Conservation (phyloP, 1,284 basidiomycete species). For the Leccinum ponderosum region DNA sequence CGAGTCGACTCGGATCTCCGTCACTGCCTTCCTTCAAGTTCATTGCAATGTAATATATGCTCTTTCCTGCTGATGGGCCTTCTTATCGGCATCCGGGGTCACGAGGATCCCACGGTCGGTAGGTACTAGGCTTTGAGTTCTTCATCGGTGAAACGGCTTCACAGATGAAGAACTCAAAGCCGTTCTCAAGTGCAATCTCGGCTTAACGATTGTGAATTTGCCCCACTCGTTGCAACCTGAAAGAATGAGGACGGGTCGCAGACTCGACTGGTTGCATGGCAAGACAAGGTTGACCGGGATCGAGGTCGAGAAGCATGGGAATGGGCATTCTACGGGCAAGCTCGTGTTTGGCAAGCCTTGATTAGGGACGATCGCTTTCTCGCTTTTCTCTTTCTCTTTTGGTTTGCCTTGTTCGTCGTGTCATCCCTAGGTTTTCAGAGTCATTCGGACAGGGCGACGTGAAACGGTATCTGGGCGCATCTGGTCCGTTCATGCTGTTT, state of each 20-base stretch:
- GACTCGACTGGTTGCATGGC: constrained; percentile 64
- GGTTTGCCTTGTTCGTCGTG: neutral
- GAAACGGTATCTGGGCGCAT: constrained; percentile 7
- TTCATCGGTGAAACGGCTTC: no score
- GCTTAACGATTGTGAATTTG: no score
- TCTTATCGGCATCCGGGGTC: no score
- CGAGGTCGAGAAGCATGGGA: constrained; percentile 53
- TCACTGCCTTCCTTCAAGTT: no score
- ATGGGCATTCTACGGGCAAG: constrained; percentile 43
- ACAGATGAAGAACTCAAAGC: no score
- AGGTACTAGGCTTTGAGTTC: no score
- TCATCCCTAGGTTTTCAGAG: neutral
- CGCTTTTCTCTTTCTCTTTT: neutral
- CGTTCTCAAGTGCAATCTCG: no score
- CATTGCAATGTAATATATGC: no score
- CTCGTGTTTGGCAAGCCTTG: constrained; percentile 49
- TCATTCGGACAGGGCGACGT: neutral
- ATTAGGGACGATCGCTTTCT: constrained; percentile 5
- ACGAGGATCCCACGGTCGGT: no score
- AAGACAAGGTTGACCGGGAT: constrained; percentile 63
- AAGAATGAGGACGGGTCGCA: constrained; percentile 26
- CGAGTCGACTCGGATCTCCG: no score
- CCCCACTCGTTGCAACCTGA: no score
- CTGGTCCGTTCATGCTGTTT: constrained; percentile 10
- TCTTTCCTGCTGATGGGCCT: no score